Evolutionary conservation across 345 rosid species (phyloP).

Genomic region (Moringa oleifera): DNA sequence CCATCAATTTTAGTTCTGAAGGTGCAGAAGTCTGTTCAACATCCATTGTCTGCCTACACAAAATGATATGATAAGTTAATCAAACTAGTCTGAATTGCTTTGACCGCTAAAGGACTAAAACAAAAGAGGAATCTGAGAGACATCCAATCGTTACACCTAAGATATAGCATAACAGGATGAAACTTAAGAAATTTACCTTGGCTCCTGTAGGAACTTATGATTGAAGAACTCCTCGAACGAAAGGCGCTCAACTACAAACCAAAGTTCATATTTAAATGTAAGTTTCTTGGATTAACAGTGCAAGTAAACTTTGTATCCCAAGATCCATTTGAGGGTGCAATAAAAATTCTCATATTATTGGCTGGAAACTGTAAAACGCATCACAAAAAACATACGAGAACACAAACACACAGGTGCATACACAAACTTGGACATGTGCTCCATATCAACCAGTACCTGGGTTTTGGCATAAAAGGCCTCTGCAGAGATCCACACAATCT

Average conservation of each 20-base stretch:
- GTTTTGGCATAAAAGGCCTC: conserved; percentile 56
- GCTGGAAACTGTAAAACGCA: not conserved
- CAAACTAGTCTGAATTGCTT: conserved; percentile 8
- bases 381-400: not conserved
- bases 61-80: conserved; percentile 19
- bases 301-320: conserved; percentile 1
- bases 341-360: conserved; percentile 1
- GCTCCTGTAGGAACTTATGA: conserved; percentile 57
- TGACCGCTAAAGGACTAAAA: conserved; percentile 2
- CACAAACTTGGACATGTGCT: not conserved
- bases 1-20: conserved; percentile 17
- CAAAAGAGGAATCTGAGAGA: not conserved
- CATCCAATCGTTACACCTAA: not conserved
- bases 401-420: not conserved
- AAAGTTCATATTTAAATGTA: conserved; percentile 10
- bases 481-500: conserved; percentile 73
- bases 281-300: conserved; percentile 1
- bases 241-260: conserved; percentile 57
- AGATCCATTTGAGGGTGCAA: conserved; percentile 1
- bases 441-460: conserved; percentile 41
- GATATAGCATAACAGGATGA: not conserved
- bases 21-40: conserved; percentile 15
- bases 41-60: conserved; percentile 38
- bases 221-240: conserved; percentile 67
- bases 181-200: conserved; percentile 38